phyloP scores from a whole-genome alignment of 2,329 filamentous ascomycete species.

The Talaromyces sp. region DNA sequence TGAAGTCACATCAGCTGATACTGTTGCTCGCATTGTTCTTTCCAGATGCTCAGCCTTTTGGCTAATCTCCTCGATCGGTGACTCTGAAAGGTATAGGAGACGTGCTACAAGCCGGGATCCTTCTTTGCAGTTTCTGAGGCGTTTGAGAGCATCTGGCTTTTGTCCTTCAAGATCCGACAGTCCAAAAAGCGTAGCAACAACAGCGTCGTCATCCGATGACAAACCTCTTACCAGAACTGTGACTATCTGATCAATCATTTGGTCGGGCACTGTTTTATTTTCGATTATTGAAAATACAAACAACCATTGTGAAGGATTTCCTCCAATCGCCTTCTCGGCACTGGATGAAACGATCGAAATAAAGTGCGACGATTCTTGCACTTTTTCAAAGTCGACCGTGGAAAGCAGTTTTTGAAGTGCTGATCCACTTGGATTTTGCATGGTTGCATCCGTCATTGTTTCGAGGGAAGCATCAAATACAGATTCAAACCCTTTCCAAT shows the following conservation, averaged over 20 bases:
- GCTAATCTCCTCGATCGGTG: conserved; percentile 50
- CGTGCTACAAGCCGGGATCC: conserved; percentile 52
- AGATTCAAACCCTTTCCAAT: conserved; percentile 40
- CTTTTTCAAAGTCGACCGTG: conserved; percentile 36
- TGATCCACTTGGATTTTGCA: conserved; percentile 30
- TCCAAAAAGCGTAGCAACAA: conserved; percentile 41
- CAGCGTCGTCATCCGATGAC: conserved; percentile 34
- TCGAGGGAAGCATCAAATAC: conserved; percentile 36
- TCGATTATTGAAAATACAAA: conserved; percentile 37
- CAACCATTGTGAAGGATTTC: conserved; percentile 36
- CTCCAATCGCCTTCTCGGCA: conserved; percentile 35
- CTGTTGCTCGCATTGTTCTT: conserved; percentile 31
- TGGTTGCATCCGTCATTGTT: conserved; percentile 32
- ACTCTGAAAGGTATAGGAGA: conserved; percentile 53
- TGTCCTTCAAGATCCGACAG: conserved; percentile 46
- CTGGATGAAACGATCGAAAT: conserved; percentile 34
- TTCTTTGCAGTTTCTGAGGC: conserved; percentile 42
- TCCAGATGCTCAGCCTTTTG: conserved; percentile 37
- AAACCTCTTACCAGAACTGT: conserved; percentile 40
- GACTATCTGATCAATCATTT: conserved; percentile 36
- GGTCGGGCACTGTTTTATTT: conserved; percentile 34
- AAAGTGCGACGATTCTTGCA: conserved; percentile 34
- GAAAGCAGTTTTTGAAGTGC: conserved; percentile 40
- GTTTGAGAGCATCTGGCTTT: conserved; percentile 41
- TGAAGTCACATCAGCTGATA: conserved; percentile 39